phyloP scores from a whole-genome alignment of 2,329 filamentous ascomycete species.

The Pseudogymnoascus sp. region DNA sequence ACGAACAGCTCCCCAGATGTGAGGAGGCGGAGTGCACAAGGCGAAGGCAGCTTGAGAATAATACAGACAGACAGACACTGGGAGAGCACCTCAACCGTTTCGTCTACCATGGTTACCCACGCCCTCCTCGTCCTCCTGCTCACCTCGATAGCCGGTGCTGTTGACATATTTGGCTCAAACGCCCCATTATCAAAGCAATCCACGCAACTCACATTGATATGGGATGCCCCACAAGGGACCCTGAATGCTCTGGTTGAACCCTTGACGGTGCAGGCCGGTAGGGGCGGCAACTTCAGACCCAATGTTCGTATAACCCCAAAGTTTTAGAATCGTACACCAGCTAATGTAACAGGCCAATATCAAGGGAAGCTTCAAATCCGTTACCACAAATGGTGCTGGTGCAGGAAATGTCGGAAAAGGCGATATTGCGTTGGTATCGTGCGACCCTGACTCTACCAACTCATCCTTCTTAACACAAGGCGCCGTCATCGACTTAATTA shows the following conservation, averaged over 20 bases:
- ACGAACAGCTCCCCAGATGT: background rate
- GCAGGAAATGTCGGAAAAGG: background rate
- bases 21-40: background rate
- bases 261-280: background rate
- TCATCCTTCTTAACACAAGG: background rate
- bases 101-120: background rate
- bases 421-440: background rate
- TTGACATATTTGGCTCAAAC: background rate
- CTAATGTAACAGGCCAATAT: background rate
- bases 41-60: background rate
- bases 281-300: background rate
- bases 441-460: background rate
- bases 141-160: background rate
- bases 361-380: background rate
- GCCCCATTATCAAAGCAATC: background rate
- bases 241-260: conserved; percentile 3
- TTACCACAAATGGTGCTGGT: background rate
- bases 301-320: background rate
- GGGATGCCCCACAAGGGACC: conserved; percentile 1
- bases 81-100: background rate
- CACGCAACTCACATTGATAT: background rate
- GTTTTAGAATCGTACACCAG: background rate
- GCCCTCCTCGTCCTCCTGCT: conserved; percentile 1
- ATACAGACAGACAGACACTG: background rate
- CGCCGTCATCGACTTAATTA: background rate